Evolutionary conservation across 371 early-diverging fungal species (phyloP).

Genomic region (Mortierella sp.): DNA sequence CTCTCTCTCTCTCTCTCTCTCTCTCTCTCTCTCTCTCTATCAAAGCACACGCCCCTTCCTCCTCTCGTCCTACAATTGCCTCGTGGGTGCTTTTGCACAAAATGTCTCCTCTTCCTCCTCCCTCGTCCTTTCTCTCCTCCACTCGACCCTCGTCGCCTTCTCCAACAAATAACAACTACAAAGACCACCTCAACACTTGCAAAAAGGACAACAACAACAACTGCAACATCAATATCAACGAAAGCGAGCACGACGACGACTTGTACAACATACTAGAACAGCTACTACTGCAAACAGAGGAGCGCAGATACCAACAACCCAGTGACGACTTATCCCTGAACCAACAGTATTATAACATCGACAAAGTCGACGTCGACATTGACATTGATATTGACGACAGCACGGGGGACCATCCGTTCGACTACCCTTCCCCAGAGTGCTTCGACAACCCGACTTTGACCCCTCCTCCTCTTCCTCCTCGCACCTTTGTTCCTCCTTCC

Average conservation of each 20-base stretch:
- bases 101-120: conserved; percentile 6
- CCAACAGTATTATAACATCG: not conserved
- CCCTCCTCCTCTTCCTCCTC: not conserved
- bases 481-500: not conserved
- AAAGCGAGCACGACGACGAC: not conserved
- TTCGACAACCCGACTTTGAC: not conserved
- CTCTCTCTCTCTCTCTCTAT: not conserved
- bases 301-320: not conserved
- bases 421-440: not conserved
- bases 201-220: too few species aligned
- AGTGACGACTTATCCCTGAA: not conserved
- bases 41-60: not conserved
- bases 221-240: not conserved
- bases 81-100: not conserved
- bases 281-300: not conserved
- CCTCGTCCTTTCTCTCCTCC: not conserved
- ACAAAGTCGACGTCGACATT: not conserved
- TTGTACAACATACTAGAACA: not conserved
- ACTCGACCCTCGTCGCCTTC: not conserved
- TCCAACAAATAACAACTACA: not conserved
- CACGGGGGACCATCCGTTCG: not conserved
- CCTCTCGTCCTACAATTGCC: not conserved
- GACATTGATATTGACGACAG: not conserved
- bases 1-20: too few species aligned
- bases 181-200: not conserved